Percentiles rank a stretch among this genome's conserved stretches.
Evolutionary conservation across 2,329 filamentous ascomycete genomes (phyloP).

Genomic region (Colletotrichum spinosum): DNA sequence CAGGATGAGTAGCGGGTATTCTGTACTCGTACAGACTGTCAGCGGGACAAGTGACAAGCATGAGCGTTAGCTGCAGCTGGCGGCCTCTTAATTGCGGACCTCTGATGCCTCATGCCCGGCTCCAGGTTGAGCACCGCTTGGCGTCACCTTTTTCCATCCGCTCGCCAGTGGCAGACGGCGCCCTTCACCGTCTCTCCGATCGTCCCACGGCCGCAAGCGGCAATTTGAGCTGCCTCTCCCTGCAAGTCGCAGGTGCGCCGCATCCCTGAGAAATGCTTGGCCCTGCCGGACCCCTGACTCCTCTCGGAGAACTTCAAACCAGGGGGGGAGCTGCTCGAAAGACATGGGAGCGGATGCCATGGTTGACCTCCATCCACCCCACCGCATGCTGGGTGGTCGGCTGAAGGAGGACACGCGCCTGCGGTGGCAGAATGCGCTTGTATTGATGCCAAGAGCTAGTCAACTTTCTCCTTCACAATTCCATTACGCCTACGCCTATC

Average conservation of each 20-base stretch:
- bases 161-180: slow-evolving; percentile 11
- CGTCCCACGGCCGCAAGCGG: slow-evolving; percentile 24
- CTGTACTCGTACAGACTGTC: neutral
- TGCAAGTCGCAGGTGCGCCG: slow-evolving; percentile 24
- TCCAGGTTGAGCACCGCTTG: slow-evolving; percentile 16
- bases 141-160: slow-evolving; percentile 19
- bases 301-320: slow-evolving; percentile 23
- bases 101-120: slow-evolving; percentile 16
- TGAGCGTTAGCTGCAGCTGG: slow-evolving; percentile 33
- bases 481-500: slow-evolving; percentile 14
- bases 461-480: slow-evolving; percentile 11
- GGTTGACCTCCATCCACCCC: slow-evolving; percentile 22
- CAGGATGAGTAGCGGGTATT: too few relatives aligned
- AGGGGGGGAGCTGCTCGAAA: slow-evolving; percentile 25
- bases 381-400: slow-evolving; percentile 6
- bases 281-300: slow-evolving; percentile 29
- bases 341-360: neutral
- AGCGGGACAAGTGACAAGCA: slow-evolving; percentile 24
- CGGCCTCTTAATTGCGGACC: slow-evolving; percentile 37
- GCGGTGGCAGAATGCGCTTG: slow-evolving; percentile 22
- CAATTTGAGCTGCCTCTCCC: slow-evolving; percentile 22
- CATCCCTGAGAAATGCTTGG: slow-evolving; percentile 28
- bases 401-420: neutral
- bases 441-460: slow-evolving; percentile 34
- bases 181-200: slow-evolving; percentile 27